phyloP scores from a whole-genome alignment of 352 stramenopile species.

The Blastocystis hominis region DNA sequence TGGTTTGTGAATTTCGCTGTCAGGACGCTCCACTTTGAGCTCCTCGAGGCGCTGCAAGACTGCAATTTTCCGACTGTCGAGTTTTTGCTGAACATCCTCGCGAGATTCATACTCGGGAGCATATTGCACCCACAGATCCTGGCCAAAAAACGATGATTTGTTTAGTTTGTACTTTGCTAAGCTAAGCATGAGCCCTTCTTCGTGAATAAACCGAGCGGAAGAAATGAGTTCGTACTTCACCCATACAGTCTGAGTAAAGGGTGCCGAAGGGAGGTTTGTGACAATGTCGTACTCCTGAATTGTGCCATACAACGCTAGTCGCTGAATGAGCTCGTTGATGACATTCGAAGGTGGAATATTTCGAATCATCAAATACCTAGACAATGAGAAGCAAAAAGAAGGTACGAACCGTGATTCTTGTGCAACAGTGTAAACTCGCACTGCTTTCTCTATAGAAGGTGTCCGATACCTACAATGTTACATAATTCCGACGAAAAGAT shows the following conservation, averaged over 20 bases:
- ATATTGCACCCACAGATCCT: conserved; percentile 50
- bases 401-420: conserved; percentile 27
- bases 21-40: background rate
- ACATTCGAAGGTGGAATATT: conserved; percentile 39
- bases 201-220: background rate
- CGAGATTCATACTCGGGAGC: conserved; percentile 31
- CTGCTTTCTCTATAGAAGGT: background rate
- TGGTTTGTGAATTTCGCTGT: background rate
- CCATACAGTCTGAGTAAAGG: conserved; percentile 44
- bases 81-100: background rate
- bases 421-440: conserved; percentile 37
- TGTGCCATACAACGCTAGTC: conserved; percentile 27
- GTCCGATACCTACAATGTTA: conserved; percentile 27
- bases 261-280: background rate
- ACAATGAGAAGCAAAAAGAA: background rate
- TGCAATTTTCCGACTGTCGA: background rate
- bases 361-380: conserved; percentile 50
- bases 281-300: conserved; percentile 49
- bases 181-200: background rate
- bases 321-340: conserved; percentile 25
- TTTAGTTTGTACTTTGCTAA: conserved; percentile 53
- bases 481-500: background rate
- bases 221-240: conserved; percentile 42
- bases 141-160: conserved; percentile 41
- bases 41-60: conserved; percentile 26